Conservation (phyloP, 768 basidiomycete species). For the Podaxis sp. region DNA sequence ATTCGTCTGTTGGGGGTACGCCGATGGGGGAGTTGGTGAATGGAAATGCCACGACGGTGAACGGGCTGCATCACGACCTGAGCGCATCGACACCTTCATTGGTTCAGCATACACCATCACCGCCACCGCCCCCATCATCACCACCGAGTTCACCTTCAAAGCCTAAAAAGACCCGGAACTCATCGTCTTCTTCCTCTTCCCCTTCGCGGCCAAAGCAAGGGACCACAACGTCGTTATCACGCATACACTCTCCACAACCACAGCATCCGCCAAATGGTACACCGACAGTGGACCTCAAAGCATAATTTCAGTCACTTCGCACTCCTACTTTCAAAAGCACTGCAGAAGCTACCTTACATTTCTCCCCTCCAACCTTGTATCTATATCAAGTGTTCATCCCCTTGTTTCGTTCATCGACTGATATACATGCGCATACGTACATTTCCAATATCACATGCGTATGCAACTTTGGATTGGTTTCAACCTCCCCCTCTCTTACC, state of each 20-base stretch:
- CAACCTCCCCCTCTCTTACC: neutral
- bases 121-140: neutral
- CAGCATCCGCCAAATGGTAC: slow-evolving; percentile 22
- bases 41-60: neutral
- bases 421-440: neutral
- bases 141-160: neutral
- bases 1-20: neutral
- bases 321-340: no score
- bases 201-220: neutral
- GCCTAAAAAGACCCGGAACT: neutral
- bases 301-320: slow-evolving; percentile 16
- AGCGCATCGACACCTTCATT: slow-evolving; percentile 8
- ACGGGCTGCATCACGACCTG: slow-evolving; percentile 3
- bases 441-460: neutral
- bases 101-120: neutral
- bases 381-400: neutral
- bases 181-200: neutral
- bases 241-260: slow-evolving; percentile 24
- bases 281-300: slow-evolving; percentile 29
- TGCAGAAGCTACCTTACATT: neutral
- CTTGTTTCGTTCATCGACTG: neutral
- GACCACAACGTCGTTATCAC: slow-evolving; percentile 7
- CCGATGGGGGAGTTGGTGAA: slow-evolving; percentile 25
- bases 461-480: neutral
- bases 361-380: neutral